These are phyloP conservation scores for Metschnikowia gruessii DNA, from an alignment of 805 yeast genomes.

Conservation along the genomic window DNA sequence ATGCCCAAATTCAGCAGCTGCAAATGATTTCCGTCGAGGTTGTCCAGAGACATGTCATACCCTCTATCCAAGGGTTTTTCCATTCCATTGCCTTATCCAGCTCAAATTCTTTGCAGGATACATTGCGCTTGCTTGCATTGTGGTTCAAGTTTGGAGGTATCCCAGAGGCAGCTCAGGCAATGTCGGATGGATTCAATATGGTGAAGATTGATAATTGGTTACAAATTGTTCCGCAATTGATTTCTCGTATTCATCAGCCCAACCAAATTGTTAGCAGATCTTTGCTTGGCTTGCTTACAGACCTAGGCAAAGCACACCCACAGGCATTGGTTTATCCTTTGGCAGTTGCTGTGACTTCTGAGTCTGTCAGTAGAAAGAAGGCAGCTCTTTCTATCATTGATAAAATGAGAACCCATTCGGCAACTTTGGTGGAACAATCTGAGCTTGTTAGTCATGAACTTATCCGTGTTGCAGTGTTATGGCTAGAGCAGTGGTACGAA, in stretches of 20 bases:
- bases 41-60: constrained; percentile 85
- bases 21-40: constrained; percentile 44
- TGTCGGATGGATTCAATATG: constrained; percentile 86
- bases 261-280: constrained; percentile 79
- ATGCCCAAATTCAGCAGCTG: constrained; percentile 17
- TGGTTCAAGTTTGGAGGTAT: constrained; percentile 98
- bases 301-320: constrained; percentile 92
- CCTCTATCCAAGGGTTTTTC: constrained; percentile 95
- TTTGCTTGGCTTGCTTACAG: constrained; percentile 74
- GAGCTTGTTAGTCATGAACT: constrained; percentile 92
- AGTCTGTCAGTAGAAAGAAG: constrained; percentile 80
- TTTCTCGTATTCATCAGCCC: constrained; percentile 95
- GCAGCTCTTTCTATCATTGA: constrained; percentile 92
- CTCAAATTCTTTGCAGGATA: constrained; percentile 88
- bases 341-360: constrained; percentile 94
- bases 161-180: constrained; percentile 85
- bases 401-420: constrained; percentile 85
- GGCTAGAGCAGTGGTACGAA: constrained; percentile 99
- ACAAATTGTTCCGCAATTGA: constrained; percentile 91
- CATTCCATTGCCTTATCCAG: constrained; percentile 87
- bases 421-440: constrained; percentile 84
- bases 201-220: constrained; percentile 92
- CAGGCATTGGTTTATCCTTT: constrained; percentile 94
- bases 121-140: constrained; percentile 79
- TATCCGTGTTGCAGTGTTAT: constrained; percentile 89